phyloP scores from a whole-genome alignment of 2,329 filamentous ascomycete species.

The Aureobasidium sp. region DNA sequence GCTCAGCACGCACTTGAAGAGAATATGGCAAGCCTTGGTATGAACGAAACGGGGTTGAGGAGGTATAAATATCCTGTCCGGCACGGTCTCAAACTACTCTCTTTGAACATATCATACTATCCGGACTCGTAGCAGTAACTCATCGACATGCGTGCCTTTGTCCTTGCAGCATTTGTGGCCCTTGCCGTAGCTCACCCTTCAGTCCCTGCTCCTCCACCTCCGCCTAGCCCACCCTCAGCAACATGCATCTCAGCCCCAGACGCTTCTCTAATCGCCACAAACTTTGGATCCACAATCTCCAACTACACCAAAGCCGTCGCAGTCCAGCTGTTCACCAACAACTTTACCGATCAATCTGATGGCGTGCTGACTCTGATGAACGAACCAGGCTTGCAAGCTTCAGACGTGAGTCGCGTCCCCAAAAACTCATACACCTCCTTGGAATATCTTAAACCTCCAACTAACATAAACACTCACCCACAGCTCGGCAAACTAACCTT shows the following conservation, averaged over 20 bases:
- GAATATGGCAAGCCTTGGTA: not conserved
- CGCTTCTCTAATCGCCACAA: constrained; percentile 23
- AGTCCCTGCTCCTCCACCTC: not conserved
- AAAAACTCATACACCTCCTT: too few species aligned
- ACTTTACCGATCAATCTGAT: constrained; percentile 29
- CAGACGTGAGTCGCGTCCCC: not conserved
- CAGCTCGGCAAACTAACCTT: constrained; percentile 21
- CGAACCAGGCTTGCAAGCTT: not conserved
- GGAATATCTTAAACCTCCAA: not conserved
- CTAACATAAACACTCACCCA: not conserved
- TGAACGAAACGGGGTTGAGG: not conserved
- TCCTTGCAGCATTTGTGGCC: not conserved
- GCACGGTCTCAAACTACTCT: not conserved
- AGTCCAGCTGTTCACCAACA: constrained; percentile 20
- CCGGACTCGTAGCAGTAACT: not conserved
- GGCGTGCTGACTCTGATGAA: constrained; percentile 29
- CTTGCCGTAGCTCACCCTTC: not conserved
- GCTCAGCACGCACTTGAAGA: not conserved
- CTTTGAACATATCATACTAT: not conserved
- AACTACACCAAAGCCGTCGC: constrained; percentile 24
- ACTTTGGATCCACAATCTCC: constrained; percentile 26
- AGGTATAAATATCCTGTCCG: not conserved
- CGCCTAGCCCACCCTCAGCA: not conserved
- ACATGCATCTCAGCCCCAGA: constrained; percentile 22
- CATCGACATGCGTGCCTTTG: not conserved